Base-by-base conservation (phyloP, 345 rosid species). In the Gossypium sturtianum region DNA sequence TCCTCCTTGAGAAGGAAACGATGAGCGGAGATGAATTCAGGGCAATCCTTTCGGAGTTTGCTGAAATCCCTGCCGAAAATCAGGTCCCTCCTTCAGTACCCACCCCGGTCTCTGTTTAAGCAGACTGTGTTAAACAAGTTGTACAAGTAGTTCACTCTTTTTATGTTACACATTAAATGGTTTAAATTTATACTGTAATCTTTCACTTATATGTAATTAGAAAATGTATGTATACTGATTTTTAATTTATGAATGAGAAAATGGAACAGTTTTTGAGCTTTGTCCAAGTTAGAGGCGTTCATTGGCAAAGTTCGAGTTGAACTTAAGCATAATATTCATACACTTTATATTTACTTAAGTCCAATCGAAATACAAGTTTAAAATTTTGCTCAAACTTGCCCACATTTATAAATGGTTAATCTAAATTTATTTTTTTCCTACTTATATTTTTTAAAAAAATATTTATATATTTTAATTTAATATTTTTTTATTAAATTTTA, bases 1-100 rank as follows among this genome's bases (percentile, higher is more conserved):
- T 95, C 75, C 90, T 95, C 19, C 86, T 93, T 0, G 97, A 95
- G 90, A 93, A 91, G 76, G 99, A 95, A 80, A 93, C 98, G 3
- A 91, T 93, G 81, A 72, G 82, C 0, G 98, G 98, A 0, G 97
- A 95, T 7, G 98, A 95, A 77, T 95, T 95, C 89, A 74, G 98
- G 47, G 97, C 99, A 48, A 93, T 95, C 74, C 94, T 95, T 27
- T 89, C 99, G 0, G 96, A 93, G 77, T 95, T 95, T 77, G 89
- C 83, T 0, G 99, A 95, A 80, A 93, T 95, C 69, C 99, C 99
- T 3, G 85, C 57, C 0, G 98, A 93, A 71, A 95, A 95, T 76
- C 79, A 84, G 47, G 97, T 91, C 38, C 7, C 87, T 77, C 79
- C 94, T 22, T 27, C 87, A 4, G 84, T 86, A 12, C 86, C 93